Evolutionary conservation across 768 basidiomycete genomes (phyloP), one percentile per base, ranked within the genome.

Genomic region (Boletus subparvulus): DNA sequence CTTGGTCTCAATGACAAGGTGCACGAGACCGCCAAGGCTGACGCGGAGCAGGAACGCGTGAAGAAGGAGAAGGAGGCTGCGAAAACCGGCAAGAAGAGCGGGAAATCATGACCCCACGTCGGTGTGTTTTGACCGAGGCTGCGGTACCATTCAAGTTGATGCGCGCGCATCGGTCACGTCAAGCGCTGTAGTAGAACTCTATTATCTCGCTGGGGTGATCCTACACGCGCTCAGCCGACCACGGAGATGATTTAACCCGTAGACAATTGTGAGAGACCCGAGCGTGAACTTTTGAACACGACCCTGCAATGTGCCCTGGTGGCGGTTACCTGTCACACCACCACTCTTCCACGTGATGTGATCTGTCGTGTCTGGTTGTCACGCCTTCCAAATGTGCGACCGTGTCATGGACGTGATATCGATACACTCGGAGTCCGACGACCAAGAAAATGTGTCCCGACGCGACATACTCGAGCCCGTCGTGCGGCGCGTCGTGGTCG

Each of bases 1-100:
- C 81, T 92, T 1, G 94, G 94, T 2, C 80, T 98, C 47, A 99
- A 99, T 72, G 92, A 95, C 70, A 75, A 74, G 49, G 87, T 90
- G 3, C 92, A 95, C 74, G 84, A 93, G 69, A 67, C 86, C 42
- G 94, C 92, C 19, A 88, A 90, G 68, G 81, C 72, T 48, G 88
- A 92, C 54, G 84, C 73, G 17, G 75, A 73, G 58, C 77, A 77
- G 66, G 78, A 78, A 52, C 70, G 78, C n/a, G 77, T 70, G 39
- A 85, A 87, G 75, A 83, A 84, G 60, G 81, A 81, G 59, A 78
- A 78, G 41, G 81, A 82, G 73, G 83, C 85, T 64, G 78, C 68
- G 45, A 80, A 74, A 61, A 60, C 48, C 17, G 50, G 61, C 41
- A 77, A 72, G 63, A 77, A 78, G 68, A 73, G 64, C 45, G 65